A percentile compares a stretch with the other conserved stretches of the same genome.
These are phyloP conservation scores for Orobanche coerulescens DNA, from an alignment of 257 asterid genomes.

Conservation along the genomic window DNA sequence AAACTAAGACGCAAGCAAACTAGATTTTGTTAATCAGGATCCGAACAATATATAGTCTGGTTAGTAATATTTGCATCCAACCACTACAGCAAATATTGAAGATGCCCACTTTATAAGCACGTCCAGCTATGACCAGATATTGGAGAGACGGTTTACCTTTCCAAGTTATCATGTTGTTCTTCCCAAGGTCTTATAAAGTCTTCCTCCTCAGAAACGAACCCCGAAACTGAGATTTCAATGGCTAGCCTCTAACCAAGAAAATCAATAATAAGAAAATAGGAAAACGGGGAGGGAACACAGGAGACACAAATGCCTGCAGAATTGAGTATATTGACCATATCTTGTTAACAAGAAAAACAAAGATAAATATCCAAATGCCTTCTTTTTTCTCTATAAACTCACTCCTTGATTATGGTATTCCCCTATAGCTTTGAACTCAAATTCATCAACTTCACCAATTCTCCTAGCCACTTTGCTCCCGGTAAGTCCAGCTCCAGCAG, in stretches of 20 bases:
- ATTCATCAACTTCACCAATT: conserved; percentile 88
- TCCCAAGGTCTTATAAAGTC: conserved; percentile 91
- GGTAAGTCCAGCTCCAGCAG: conserved; percentile 99
- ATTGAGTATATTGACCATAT: not conserved
- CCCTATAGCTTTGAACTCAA: conserved; percentile 82
- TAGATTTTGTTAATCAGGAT: not conserved
- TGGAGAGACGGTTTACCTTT: conserved; percentile 44
- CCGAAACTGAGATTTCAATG: conserved; percentile 79
- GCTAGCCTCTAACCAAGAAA: conserved; percentile 55
- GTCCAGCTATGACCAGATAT: not conserved
- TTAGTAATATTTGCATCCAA: conserved; percentile 5
- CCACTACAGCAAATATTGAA: not conserved
- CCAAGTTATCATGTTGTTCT: conserved; percentile 59
- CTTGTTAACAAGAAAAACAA: not conserved
- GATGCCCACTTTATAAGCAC: not conserved
- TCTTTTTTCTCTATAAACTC: conserved; percentile 26
- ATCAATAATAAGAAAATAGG: not conserved
- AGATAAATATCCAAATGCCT: not conserved
- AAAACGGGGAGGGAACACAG: not conserved
- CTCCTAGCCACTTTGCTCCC: conserved; percentile 91
- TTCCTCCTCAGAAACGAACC: conserved; percentile 76
- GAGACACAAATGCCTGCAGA: not conserved
- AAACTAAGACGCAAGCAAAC: no score
- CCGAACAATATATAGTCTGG: not conserved
- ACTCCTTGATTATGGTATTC: conserved; percentile 95